A percentile compares a stretch with the other conserved stretches of the same genome.
Evolutionary conservation across 371 early-diverging fungal genomes (phyloP).

Genomic region (Phascolomyces articulosus): DNA sequence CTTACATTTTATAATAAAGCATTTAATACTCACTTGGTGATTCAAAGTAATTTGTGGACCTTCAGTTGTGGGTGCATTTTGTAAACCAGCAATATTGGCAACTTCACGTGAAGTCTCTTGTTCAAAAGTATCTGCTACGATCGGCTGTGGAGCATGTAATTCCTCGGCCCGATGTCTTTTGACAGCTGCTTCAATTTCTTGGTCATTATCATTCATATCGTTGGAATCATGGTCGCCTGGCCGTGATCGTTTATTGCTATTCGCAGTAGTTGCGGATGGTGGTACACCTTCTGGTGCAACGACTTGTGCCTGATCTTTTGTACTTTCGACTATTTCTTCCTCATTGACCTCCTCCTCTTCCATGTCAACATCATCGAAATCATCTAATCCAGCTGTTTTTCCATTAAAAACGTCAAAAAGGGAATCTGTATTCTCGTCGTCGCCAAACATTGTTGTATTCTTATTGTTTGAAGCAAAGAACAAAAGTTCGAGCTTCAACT

Average conservation of each 20-base stretch:
- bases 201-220: not conserved
- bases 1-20: not conserved
- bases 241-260: conserved; percentile 3
- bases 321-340: conserved; percentile 16
- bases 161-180: not conserved
- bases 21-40: conserved; percentile 43
- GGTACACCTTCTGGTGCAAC: not conserved
- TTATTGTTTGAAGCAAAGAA: not conserved
- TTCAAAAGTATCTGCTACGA: conserved; percentile 82
- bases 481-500: too few relatives aligned
- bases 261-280: not conserved
- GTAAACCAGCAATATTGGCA: conserved; percentile 67
- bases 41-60: conserved; percentile 59
- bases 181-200: not conserved
- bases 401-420: conserved; percentile 24
- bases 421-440: conserved; percentile 23
- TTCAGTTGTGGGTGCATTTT: conserved; percentile 54
- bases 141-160: conserved; percentile 12
- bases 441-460: conserved; percentile 16
- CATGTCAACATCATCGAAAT: conserved; percentile 15
- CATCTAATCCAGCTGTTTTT: conserved; percentile 6
- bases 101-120: conserved; percentile 77
- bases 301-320: conserved; percentile 10
- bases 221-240: not conserved
- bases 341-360: conserved; percentile 10